phyloP scores from a whole-genome alignment of 2,329 filamentous ascomycete species.

The Ascochyta viciae-villosae region DNA sequence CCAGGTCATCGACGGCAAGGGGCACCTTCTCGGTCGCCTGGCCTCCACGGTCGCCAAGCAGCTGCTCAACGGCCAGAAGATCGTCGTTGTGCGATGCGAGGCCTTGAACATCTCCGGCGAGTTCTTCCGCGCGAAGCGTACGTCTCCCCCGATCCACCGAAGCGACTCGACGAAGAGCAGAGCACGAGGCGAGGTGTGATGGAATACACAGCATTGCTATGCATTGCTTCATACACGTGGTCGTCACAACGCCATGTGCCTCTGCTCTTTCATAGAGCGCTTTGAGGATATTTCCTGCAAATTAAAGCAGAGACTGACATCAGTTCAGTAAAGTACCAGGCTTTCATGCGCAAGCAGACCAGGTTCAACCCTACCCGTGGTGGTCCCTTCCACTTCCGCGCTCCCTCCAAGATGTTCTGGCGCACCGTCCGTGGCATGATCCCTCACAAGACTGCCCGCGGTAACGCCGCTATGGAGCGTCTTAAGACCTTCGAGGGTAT shows the following conservation, averaged over 20 bases:
- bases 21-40: constrained; percentile 98
- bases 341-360: constrained; percentile 99
- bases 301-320: constrained; percentile 21
- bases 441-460: constrained; percentile 99
- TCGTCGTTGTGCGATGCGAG: constrained; percentile 98
- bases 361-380: constrained; percentile 99
- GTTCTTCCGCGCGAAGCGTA: constrained; percentile 99
- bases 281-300: constrained; percentile 37
- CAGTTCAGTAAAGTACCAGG: constrained; percentile 96
- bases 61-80: constrained; percentile 98
- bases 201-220: constrained; percentile 12
- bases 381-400: constrained; percentile 99
- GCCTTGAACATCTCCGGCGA: constrained; percentile 99
- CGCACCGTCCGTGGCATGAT: constrained; percentile 99
- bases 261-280: constrained; percentile 17
- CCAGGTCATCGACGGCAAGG: constrained; percentile 97
- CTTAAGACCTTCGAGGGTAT: constrained; percentile 99
- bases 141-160: constrained; percentile 58
- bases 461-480: constrained; percentile 94
- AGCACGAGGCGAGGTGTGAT: constrained; percentile 23
- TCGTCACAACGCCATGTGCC: constrained; percentile 12
- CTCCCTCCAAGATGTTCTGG: constrained; percentile 99
- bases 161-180: constrained; percentile 20
- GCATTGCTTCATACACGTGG: constrained; percentile 16
- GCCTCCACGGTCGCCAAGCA: constrained; percentile 99